Percentiles rank a stretch among this genome's conserved stretches.
Evolutionary conservation across 2,329 filamentous ascomycete species (phyloP).

Genomic region (Microthyrium microscopicum): DNA sequence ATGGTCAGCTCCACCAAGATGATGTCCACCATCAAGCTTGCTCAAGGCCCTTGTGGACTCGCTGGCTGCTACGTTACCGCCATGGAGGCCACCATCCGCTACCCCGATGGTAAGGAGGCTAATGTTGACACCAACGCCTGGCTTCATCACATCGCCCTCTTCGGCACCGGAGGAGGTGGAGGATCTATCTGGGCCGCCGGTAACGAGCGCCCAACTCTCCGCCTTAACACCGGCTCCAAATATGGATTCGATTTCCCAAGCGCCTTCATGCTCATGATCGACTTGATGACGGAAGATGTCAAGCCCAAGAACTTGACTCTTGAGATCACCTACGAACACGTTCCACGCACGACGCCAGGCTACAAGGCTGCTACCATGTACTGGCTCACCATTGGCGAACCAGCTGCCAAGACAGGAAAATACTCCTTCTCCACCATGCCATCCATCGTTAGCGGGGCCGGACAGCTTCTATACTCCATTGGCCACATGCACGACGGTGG

Average conservation of each 20-base stretch:
- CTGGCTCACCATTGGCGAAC: slow-evolving; percentile 6
- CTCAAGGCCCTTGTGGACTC: background rate
- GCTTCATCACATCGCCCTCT: slow-evolving; percentile 8
- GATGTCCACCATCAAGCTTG: slow-evolving; percentile 3
- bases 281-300: slow-evolving; percentile 5
- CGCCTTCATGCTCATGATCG: slow-evolving; percentile 7
- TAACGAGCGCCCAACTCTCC: slow-evolving; percentile 7
- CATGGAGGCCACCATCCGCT: slow-evolving; percentile 6
- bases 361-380: slow-evolving; percentile 8
- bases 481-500: slow-evolving; percentile 8
- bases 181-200: slow-evolving; percentile 6
- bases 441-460: background rate
- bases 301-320: slow-evolving; percentile 4
- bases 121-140: slow-evolving; percentile 6
- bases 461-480: slow-evolving; percentile 7
- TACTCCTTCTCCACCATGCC: slow-evolving; percentile 3
- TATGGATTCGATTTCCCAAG: slow-evolving; percentile 6
- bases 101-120: slow-evolving; percentile 6
- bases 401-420: slow-evolving; percentile 2
- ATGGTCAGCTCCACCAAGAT: slow-evolving; percentile 2
- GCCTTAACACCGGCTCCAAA: slow-evolving; percentile 5
- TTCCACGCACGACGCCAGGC: background rate
- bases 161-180: slow-evolving; percentile 5
- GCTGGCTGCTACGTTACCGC: slow-evolving; percentile 6
- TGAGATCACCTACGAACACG: slow-evolving; percentile 5